A percentile compares a stretch with the other conserved stretches of the same genome.
Conservation (phyloP, 2,329 filamentous ascomycete genomes). For the Penicillium crustosum region DNA sequence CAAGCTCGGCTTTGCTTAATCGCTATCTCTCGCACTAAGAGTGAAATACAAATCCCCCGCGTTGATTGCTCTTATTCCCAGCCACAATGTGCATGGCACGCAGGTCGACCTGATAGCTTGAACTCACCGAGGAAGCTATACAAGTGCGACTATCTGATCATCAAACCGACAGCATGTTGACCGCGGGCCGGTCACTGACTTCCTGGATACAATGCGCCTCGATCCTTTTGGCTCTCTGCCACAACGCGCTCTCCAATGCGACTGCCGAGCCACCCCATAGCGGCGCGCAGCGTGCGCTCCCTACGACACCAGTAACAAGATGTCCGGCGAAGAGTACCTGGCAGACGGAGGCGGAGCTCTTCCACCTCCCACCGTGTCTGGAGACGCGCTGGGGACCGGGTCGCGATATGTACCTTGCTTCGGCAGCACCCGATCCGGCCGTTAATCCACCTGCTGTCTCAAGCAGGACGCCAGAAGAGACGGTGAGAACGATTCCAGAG, state of each 20-base stretch:
- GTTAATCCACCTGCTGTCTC: not conserved
- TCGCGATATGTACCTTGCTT: not conserved
- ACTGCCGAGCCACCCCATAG: conserved; percentile 2
- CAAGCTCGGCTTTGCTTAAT: not conserved
- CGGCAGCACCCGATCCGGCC: not conserved
- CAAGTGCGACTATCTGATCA: not conserved
- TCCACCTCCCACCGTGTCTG: conserved; percentile 17
- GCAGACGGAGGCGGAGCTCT: conserved; percentile 19
- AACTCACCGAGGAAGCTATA: conserved; percentile 8
- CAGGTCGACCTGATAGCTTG: conserved; percentile 2
- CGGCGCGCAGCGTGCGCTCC: not conserved
- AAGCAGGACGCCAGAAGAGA: conserved; percentile 1
- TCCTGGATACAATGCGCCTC: conserved; percentile 10
- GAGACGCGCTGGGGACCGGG: conserved; percentile 15
- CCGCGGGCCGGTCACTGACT: conserved; percentile 11
- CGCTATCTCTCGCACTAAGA: not conserved
- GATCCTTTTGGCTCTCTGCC: conserved; percentile 10
- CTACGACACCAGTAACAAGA: conserved; percentile 5
- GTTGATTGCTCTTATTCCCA: conserved; percentile 12
- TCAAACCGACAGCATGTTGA: conserved; percentile 14
- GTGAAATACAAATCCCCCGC: not conserved
- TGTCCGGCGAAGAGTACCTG: conserved; percentile 15
- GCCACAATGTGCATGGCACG: conserved; percentile 17
- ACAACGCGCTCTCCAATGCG: conserved; percentile 3
- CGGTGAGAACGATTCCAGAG: not conserved